A percentile compares a stretch with the other conserved stretches of the same genome.
Evolutionary conservation across 495 filamentous ascomycete species (phyloP).

Genomic region (Staphylotrichum tortipilum): DNA sequence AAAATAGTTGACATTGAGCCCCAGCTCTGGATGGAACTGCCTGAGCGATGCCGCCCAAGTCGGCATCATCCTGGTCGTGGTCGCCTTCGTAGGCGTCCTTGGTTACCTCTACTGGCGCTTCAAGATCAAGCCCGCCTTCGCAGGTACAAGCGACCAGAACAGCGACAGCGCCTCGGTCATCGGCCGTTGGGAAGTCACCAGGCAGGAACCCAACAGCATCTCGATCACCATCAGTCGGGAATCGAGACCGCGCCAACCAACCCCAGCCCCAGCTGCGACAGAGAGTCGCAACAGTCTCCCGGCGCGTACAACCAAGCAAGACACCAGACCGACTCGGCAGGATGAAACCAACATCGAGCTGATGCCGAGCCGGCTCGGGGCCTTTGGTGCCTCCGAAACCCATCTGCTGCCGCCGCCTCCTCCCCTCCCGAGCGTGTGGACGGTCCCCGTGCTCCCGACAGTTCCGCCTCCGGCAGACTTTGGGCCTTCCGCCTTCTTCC

Average conservation of each 20-base stretch:
- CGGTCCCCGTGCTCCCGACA: too few relatives aligned
- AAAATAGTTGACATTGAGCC: too few relatives aligned
- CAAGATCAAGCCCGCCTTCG: neutral
- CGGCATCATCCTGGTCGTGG: slow-evolving; percentile 12
- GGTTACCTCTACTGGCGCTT: slow-evolving; percentile 5
- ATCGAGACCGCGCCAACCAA: too few relatives aligned
- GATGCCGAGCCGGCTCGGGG: neutral
- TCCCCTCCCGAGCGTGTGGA: too few relatives aligned
- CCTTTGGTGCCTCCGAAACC: neutral
- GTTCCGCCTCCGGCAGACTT: neutral
- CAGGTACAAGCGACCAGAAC: neutral
- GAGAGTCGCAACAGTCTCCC: neutral
- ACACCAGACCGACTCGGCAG: neutral
- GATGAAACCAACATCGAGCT: neutral
- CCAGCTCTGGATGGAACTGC: slow-evolving; percentile 16
- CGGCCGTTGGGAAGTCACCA: neutral
- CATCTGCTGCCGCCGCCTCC: slow-evolving; percentile 1
- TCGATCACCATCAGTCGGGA: slow-evolving; percentile 9
- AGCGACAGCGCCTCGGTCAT: neutral
- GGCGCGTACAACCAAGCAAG: neutral
- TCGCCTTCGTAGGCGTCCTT: neutral
- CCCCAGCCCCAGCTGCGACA: neutral
- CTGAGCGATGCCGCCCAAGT: slow-evolving; percentile 8
- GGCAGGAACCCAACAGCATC: neutral
- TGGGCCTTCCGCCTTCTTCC: neutral